Conservation (phyloP, 768 basidiomycete genomes). For the Erythrobasidium yunnanense region DNA sequence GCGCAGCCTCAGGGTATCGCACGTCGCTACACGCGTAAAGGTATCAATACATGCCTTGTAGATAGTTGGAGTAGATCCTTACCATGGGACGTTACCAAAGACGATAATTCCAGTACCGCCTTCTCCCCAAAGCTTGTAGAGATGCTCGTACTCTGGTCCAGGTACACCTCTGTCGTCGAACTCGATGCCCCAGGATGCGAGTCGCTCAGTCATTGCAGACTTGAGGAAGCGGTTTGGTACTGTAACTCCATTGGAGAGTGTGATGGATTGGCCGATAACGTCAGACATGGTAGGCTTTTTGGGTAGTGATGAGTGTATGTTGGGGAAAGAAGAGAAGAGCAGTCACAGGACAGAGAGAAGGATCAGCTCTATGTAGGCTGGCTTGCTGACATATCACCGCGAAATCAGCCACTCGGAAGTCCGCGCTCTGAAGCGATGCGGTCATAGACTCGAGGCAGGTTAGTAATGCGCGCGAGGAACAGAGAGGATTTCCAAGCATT, state of each 20-base stretch:
- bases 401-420: too few species aligned
- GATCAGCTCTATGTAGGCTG: too few species aligned
- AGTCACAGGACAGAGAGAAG: not conserved
- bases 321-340: not conserved
- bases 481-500: too few species aligned
- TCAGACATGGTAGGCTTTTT: constrained; percentile 17
- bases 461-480: too few species aligned
- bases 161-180: constrained; percentile 37
- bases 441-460: too few species aligned
- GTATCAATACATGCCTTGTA: too few species aligned
- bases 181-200: constrained; percentile 37
- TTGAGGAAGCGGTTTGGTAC: constrained; percentile 38
- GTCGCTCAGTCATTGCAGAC: constrained; percentile 40
- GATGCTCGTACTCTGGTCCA: constrained; percentile 37
- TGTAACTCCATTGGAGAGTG: constrained; percentile 36
- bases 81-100: constrained; percentile 39
- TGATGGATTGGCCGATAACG: constrained; percentile 32
- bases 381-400: too few species aligned
- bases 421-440: too few species aligned
- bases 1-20: constrained; percentile 37
- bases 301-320: too few species aligned
- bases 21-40: constrained; percentile 10
- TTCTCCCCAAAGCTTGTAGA: constrained; percentile 40
- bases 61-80: too few species aligned
- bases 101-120: constrained; percentile 39